Percentiles rank a stretch among this genome's conserved stretches.
Evolutionary conservation across 2,329 filamentous ascomycete species (phyloP).

Genomic region (Myriosclerotinia duriaeana): DNA sequence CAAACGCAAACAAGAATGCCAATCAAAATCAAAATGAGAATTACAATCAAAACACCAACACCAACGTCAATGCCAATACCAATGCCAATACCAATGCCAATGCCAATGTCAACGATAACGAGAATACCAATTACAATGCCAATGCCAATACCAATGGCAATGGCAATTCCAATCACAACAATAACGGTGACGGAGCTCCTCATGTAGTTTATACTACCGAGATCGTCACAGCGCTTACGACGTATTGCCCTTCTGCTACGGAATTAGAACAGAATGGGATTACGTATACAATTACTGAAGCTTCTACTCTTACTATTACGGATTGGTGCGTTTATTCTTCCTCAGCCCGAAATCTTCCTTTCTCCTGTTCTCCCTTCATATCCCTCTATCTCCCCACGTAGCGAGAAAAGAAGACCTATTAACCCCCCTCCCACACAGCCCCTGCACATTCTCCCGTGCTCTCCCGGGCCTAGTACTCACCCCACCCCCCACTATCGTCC

Average conservation of each 20-base stretch:
- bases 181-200: not conserved
- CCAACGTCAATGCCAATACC: too few species aligned
- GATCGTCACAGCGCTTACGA: not conserved
- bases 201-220: slow-evolving; percentile 5
- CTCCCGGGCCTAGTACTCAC: not conserved
- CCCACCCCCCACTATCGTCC: not conserved
- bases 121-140: not conserved
- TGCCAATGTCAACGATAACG: slow-evolving; percentile 1
- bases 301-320: slow-evolving; percentile 12
- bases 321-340: slow-evolving; percentile 8
- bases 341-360: too few species aligned
- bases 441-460: not conserved
- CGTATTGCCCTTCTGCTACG: slow-evolving; percentile 10
- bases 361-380: not conserved
- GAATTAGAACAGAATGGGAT: slow-evolving; percentile 4
- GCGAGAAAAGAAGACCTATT: not conserved
- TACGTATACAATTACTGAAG: slow-evolving; percentile 10
- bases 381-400: not conserved
- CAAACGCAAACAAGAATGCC: slow-evolving; percentile 6
- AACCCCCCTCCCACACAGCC: not conserved
- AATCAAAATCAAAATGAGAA: slow-evolving; percentile 7
- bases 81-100: too few species aligned
- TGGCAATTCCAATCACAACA: not conserved
- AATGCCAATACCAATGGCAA: not conserved
- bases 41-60: not conserved